Evolutionary conservation across 2,329 filamentous ascomycete genomes (phyloP).

Genomic region (Penicillium aurantiogriseum): DNA sequence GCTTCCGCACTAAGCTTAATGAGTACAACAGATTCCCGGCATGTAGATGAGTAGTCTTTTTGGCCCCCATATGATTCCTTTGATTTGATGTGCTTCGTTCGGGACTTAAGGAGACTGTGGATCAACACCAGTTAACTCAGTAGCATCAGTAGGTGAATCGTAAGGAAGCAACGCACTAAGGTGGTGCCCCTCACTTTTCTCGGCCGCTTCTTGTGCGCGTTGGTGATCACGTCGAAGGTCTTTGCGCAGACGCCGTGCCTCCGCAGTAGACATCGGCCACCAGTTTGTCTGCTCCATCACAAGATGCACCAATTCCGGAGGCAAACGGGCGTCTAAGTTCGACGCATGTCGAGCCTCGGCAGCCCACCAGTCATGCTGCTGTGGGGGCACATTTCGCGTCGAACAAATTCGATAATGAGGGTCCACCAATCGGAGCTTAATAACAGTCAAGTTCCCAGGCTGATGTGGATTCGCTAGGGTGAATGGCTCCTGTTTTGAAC

Average conservation of each 20-base stretch:
- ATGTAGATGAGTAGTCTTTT: not conserved
- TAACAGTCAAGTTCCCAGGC: too few species aligned
- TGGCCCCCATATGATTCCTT: not conserved
- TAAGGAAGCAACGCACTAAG: not conserved
- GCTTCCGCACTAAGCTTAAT: not conserved
- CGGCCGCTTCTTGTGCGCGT: not conserved
- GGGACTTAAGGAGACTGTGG: not conserved
- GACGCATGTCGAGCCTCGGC: not conserved
- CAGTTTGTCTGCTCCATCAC: not conserved
- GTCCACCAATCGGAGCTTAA: too few species aligned
- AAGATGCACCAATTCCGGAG: not conserved
- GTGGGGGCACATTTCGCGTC: too few species aligned
- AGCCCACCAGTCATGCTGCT: not conserved
- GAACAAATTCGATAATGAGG: too few species aligned
- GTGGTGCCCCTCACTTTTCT: not conserved
- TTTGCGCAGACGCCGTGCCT: not conserved
- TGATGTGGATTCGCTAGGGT: too few species aligned
- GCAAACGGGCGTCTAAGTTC: not conserved
- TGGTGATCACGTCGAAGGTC: not conserved
- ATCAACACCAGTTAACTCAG: not conserved
- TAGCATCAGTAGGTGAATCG: not conserved
- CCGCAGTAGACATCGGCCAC: not conserved
- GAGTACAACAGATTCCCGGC: not conserved
- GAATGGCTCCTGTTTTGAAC: too few species aligned
- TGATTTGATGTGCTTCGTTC: not conserved